Conservation (phyloP, 2,329 filamentous ascomycete species). For the Trichoderma sp. region DNA sequence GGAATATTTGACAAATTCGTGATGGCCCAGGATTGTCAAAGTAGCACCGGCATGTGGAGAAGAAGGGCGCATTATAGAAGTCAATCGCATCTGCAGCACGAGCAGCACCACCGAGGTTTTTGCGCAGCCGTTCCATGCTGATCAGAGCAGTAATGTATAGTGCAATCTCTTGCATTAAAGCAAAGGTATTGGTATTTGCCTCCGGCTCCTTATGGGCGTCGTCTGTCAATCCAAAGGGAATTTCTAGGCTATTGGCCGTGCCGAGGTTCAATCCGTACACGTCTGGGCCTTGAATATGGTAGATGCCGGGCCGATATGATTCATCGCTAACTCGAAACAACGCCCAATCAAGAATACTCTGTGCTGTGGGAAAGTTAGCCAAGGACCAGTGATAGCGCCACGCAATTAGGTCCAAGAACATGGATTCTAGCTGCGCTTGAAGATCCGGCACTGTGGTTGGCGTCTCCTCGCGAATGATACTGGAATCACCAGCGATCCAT, state of each 20-base stretch:
- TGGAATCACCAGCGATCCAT: background rate
- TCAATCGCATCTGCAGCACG: background rate
- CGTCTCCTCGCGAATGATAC: background rate
- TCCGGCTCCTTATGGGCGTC: background rate
- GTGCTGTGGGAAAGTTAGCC: background rate
- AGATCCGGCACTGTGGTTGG: background rate
- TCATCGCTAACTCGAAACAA: background rate
- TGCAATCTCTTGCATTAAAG: background rate
- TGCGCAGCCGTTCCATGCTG: background rate
- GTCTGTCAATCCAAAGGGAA: background rate
- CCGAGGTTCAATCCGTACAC: background rate
- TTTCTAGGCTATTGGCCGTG: background rate
- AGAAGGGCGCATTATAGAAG: background rate
- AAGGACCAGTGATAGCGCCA: background rate
- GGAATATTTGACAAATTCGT: background rate
- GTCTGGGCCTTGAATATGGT: background rate
- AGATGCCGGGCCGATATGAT: background rate
- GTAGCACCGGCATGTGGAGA: background rate
- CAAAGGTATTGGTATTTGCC: background rate
- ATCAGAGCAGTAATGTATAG: background rate
- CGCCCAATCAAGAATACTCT: background rate
- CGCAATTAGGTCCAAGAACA: background rate
- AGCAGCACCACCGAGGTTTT: constrained; percentile 2
- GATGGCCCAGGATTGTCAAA: background rate
- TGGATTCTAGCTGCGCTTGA: background rate